A percentile compares a stretch with the other conserved stretches of the same genome.
These are phyloP conservation scores for Ophiocordyceps sinensis DNA, from an alignment of 2,329 filamentous ascomycete genomes.

Conservation along the genomic window DNA sequence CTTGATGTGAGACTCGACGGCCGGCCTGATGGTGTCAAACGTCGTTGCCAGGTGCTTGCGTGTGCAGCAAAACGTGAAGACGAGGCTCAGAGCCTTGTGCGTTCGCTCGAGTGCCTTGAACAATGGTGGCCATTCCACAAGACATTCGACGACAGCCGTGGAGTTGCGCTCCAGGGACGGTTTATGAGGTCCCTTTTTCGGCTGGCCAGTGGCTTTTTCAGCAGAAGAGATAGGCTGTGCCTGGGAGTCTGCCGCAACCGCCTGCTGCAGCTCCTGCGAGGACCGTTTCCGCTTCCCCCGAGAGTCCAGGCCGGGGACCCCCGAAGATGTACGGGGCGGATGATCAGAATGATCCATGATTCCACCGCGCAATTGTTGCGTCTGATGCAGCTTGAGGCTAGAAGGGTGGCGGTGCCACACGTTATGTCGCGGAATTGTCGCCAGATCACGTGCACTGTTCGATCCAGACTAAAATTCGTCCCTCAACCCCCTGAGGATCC, in stretches of 20 bases:
- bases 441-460: too few species aligned
- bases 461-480: too few species aligned
- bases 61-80: slow-evolving; percentile 90
- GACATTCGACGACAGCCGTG: slow-evolving; percentile 9
- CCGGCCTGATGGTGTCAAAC: slow-evolving; percentile 70
- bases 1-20: slow-evolving; percentile 74
- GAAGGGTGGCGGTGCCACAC: neutral
- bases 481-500: too few species aligned
- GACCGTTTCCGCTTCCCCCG: slow-evolving; percentile 4
- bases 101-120: slow-evolving; percentile 62
- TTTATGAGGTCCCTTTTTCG: neutral
- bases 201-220: neutral
- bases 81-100: slow-evolving; percentile 75
- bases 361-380: too few species aligned
- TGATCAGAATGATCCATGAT: too few species aligned
- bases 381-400: too few species aligned
- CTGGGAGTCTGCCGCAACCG: neutral
- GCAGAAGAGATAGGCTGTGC: neutral
- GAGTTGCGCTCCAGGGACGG: slow-evolving; percentile 6
- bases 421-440: too few species aligned
- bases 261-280: neutral
- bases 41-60: slow-evolving; percentile 87
- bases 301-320: too few species aligned
- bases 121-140: slow-evolving; percentile 53
- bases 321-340: too few species aligned